Base-by-base conservation (phyloP, 2,329 filamentous ascomycete genomes). In the Dothideomycetes sp. region DNA sequence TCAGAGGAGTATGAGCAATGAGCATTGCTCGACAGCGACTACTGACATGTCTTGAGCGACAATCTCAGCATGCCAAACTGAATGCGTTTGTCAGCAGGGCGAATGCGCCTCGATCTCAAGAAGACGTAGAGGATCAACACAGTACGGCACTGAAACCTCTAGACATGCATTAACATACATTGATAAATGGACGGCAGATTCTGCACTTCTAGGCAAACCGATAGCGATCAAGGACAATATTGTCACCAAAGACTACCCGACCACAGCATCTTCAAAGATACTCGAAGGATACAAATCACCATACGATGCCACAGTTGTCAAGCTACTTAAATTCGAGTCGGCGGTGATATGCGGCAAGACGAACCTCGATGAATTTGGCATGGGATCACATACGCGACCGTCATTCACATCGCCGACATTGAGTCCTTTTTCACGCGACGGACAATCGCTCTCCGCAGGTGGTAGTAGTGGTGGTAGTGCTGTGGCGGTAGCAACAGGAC, bases 391-490 rank as follows among this genome's bases (percentile, higher is more conserved):
- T 56, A 82, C 80, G 1, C 72, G 70, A 15, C 65, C 80, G 53
- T 87, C 85, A 1, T 63, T 69, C 41, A 77, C 80, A 51, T 84
- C 83, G 1, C 58, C 75, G 1, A 82, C 89, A 4, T 65, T 59
- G 38, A 78, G 73, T 46, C 66, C 63, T 6, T 60, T 66, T 38
- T 64, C 55, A 18, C 47, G 54, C 28, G 41, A 49, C 13, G 55
- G 49, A 16, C 13, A 18, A 8, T 17, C 45, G 8, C 58, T 76
- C 18, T 91, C 86, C 1, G 81, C 83, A 0, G 88, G 88, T 25
- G 88, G 88, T 20, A 95, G 88, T 59, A 96, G 89, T 3, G 91
- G 91, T 29, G 91, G 91, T 13, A 95, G 88, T 59, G 91, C 91
- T 3, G 76, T 93, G 8, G 85, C 86, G 11, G 84, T 96, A 25